Evolutionary conservation across 139 green algal genomes (phyloP).

Genomic region (Haematococcus lacustris): DNA sequence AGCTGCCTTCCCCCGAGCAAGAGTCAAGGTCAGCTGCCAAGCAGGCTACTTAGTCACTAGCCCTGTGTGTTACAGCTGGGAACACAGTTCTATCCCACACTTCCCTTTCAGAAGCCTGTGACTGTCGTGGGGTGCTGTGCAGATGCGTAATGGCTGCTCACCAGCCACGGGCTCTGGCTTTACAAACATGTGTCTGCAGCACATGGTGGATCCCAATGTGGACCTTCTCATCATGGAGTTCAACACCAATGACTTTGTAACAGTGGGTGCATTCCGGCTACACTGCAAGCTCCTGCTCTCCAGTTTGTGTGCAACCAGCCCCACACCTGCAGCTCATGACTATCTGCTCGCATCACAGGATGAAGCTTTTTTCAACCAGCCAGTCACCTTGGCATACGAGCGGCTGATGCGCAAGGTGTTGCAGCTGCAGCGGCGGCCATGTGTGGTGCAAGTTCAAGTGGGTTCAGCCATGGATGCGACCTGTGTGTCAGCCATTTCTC

Average conservation of each 20-base stretch:
- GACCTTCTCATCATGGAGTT: slow-evolving; percentile 30
- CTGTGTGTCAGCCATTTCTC: background rate
- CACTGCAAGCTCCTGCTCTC: background rate
- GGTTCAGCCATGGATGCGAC: background rate
- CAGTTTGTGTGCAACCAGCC: background rate
- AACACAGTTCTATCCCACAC: background rate
- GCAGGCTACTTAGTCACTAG: background rate
- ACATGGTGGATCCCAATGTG: slow-evolving; percentile 26
- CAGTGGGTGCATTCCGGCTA: background rate
- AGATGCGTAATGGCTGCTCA: slow-evolving; percentile 33
- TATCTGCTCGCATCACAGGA: slow-evolving; percentile 8
- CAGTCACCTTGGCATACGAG: slow-evolving; percentile 12
- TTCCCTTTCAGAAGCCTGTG: background rate
- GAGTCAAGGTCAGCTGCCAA: background rate
- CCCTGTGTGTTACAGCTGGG: background rate
- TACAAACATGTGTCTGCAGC: slow-evolving; percentile 30
- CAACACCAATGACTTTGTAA: slow-evolving; percentile 23
- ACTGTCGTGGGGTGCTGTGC: background rate
- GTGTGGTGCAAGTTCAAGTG: slow-evolving; percentile 28
- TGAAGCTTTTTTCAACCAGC: slow-evolving; percentile 5
- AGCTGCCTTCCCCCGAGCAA: background rate
- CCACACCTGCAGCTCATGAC: background rate
- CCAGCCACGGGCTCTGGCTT: slow-evolving; percentile 22
- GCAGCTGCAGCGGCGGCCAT: slow-evolving; percentile 6
- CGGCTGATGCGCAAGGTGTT: slow-evolving; percentile 23